Evolutionary conservation across 208 protist species (phyloP), one percentile per base, ranked within the genome.

Genomic region (Trypanosoma brucei): DNA sequence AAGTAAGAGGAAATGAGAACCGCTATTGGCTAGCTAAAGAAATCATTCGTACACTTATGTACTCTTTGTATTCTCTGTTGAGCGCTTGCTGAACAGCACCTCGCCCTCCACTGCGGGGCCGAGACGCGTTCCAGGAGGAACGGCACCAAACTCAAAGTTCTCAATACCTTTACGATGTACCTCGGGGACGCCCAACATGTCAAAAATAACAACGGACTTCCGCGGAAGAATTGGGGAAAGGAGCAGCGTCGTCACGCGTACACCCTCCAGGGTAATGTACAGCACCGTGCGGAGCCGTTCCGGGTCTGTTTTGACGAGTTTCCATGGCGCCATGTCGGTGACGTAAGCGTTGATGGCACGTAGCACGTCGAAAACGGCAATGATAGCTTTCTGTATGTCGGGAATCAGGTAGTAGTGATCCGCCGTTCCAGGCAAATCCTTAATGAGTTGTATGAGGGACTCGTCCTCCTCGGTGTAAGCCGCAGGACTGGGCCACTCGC

Each of bases 251-350:
- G 82, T 80, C 3, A 97, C 58, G 34, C 95, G 87, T n/a, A 93
- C 66, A 6, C 81, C 88, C 74, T 98, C 95, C 66, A 95, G 88
- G 37, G 72, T 83, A 30, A 95, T 60, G 72, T 96, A 97, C 22
- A 98, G 75, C 48, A 97, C 88, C 14, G 89, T 96, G 31, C 77
- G 68, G 11, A 95, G 76, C 9, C 91, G 77, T 30, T 62, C 70
- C 4, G 67, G 75, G 54, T 97, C 89, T 2, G 72, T 70, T 67
- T 94, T 95, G 36, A 93, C 86, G 31, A 96, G 67, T 69, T 94
- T 95, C 94, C 95, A 98, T 54, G 95, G 93, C 54, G 89, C 81
- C 39, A 84, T 96, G 59, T 95, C 79, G 6, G 91, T 93, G 13
- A 97, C 72, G 56, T 97, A 98, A 13, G 70, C 73, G 64, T 98